Percentiles rank a stretch among this genome's conserved stretches.
Evolutionary conservation across 1,284 basidiomycete genomes (phyloP).

Genomic region (Ustilago bromivora): DNA sequence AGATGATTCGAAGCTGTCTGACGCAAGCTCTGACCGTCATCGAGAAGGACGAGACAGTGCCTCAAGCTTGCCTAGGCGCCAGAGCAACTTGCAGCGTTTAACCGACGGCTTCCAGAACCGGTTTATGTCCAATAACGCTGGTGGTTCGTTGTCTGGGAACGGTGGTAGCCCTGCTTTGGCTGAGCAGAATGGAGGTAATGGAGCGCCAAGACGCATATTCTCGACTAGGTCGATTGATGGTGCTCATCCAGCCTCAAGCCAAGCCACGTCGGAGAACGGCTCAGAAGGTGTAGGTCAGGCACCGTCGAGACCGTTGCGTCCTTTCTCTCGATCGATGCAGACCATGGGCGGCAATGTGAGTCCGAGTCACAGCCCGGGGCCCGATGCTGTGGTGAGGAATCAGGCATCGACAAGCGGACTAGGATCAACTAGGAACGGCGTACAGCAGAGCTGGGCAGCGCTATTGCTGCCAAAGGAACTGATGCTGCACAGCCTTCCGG

Average conservation of each 20-base stretch:
- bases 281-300: background rate
- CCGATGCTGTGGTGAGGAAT: slow-evolving; percentile 2
- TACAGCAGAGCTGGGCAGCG: slow-evolving; percentile 54
- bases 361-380: slow-evolving; percentile 17
- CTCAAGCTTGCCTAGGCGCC: slow-evolving; percentile 13
- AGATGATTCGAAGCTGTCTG: slow-evolving; percentile 40
- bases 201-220: slow-evolving; percentile 27
- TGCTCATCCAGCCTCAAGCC: background rate
- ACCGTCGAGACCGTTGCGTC: slow-evolving; percentile 4
- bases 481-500: slow-evolving; percentile 60
- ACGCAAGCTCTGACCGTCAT: slow-evolving; percentile 18
- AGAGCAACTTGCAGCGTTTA: slow-evolving; percentile 35
- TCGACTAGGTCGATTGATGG: slow-evolving; percentile 43
- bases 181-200: slow-evolving; percentile 4
- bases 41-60: background rate
- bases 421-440: slow-evolving; percentile 3
- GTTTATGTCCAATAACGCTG: slow-evolving; percentile 15
- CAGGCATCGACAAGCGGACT: background rate
- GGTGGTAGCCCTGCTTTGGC: background rate
- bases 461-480: slow-evolving; percentile 61
- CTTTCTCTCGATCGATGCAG: slow-evolving; percentile 33
- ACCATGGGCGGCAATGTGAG: slow-evolving; percentile 7
- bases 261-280: slow-evolving; percentile 9
- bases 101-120: slow-evolving; percentile 35
- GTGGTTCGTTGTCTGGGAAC: background rate